Evolutionary conservation across 768 basidiomycete species (phyloP), one percentile per base, ranked within the genome.

Genomic region (Amanita pseudoporphyria): DNA sequence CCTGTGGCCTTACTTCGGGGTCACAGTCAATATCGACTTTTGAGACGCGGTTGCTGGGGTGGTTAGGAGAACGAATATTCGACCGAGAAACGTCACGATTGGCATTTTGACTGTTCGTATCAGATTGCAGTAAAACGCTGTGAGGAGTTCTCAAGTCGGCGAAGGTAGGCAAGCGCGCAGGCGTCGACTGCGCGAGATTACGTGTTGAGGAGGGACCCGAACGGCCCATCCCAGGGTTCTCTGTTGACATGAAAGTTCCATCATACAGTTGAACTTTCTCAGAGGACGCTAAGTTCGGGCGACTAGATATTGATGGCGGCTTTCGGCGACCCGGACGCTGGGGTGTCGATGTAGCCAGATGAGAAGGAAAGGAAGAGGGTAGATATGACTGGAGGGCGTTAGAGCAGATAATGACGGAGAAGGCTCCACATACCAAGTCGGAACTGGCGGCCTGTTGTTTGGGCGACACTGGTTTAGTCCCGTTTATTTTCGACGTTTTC

Each of bases 271-370:
- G 19, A n/a, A 50, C 4, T 14, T 39, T 26, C n/a, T n/a, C 38
- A 3, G 66, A 58, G 2, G 53, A 56, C 6, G 52, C 57, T 51
- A 59, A 60, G 9, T 59, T 60, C 2, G 64, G 58, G 9, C 64
- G 56, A 4, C 57, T 54, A 9, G 57, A 56, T 30, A 78, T 76
- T 2, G 71, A 65, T 30, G 68, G 62, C 2, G 75, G 74, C 58
- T 77, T 77, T n/a, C 58, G 59, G 21, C 67, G 67, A 12, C 28
- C 33, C 9, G 44, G 35, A 16, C 12, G 40, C 56, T 46, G 41
- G 57, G 79, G 79, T 4, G 79, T 81, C 2, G 79, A 82, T 22
- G 77, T 79, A 28, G 63, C 57, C 18, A 81, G 59, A 50, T 77
- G 64, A 9, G 71, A 65, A 26, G 76, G 73, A 55, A 80, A 81